Percentiles rank a stretch among this genome's conserved stretches.
Evolutionary conservation across 225 moss, liverwort and hornwort genomes (phyloP).

Genomic region (Rhytidiadelphus loreus): DNA sequence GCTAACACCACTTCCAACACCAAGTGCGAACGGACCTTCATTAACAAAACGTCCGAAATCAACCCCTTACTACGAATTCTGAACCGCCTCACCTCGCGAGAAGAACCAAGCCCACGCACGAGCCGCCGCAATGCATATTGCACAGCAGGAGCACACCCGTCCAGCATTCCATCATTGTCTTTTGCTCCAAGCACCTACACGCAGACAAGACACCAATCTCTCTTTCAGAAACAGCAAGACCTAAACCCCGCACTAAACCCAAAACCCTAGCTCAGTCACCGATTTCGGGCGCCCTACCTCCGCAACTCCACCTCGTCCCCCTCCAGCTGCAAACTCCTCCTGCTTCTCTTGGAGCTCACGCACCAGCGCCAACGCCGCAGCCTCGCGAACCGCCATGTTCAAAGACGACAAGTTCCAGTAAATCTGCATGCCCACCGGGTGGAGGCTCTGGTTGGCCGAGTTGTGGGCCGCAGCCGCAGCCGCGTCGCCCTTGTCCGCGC

Average conservation of each 20-base stretch:
- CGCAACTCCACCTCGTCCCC: conserved; percentile 37
- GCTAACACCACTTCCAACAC: neutral
- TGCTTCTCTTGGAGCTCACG: conserved; percentile 60
- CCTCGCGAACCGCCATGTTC: conserved; percentile 59
- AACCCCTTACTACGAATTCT: neutral
- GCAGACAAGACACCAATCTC: neutral
- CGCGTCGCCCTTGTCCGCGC: neutral
- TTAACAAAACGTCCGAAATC: neutral
- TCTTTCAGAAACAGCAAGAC: neutral
- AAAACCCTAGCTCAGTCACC: neutral
- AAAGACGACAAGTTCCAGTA: conserved; percentile 82
- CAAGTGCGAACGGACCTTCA: neutral
- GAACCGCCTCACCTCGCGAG: conserved; percentile 63
- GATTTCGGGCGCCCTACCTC: conserved; percentile 16
- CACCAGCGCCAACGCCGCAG: conserved; percentile 68
- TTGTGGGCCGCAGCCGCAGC: neutral
- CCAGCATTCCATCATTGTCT: conserved; percentile 51
- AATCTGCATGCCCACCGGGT: conserved; percentile 86
- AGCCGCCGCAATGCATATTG: conserved; percentile 86
- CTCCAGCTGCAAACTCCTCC: conserved; percentile 55
- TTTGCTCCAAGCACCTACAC: conserved; percentile 64
- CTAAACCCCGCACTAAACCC: neutral
- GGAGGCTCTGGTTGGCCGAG: conserved; percentile 15
- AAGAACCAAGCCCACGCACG: conserved; percentile 87
- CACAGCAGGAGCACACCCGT: conserved; percentile 78